Evolutionary conservation across 2,329 filamentous ascomycete species (phyloP).

Genomic region (Cadophora gregata): DNA sequence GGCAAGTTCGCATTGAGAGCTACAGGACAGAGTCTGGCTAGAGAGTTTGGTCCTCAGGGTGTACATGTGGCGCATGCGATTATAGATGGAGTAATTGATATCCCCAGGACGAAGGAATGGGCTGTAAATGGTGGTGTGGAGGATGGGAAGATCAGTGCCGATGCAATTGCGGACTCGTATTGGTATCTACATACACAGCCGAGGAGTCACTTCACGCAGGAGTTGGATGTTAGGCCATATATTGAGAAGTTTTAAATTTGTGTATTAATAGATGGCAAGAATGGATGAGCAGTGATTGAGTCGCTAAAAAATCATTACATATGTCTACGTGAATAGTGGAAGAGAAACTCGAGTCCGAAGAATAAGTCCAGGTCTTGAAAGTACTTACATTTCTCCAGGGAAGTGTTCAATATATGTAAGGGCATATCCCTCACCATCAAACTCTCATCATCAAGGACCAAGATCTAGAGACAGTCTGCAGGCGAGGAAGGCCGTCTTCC

Average conservation of each 20-base stretch:
- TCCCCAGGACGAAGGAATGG: slow-evolving; percentile 67
- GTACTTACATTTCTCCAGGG: not conserved
- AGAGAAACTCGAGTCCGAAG: not conserved
- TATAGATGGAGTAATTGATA: slow-evolving; percentile 86
- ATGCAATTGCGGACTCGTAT: slow-evolving; percentile 85
- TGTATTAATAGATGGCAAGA: not conserved
- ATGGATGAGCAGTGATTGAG: not conserved
- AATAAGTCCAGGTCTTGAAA: not conserved
- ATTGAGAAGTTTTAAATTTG: slow-evolving; percentile 70
- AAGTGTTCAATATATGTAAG: not conserved
- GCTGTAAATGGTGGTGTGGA: slow-evolving; percentile 52
- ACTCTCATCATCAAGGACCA: slow-evolving; percentile 71
- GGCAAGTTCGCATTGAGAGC: slow-evolving; percentile 83
- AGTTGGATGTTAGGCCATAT: slow-evolving; percentile 80
- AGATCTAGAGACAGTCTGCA: slow-evolving; percentile 79
- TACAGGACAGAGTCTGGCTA: slow-evolving; percentile 74
- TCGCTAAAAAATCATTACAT: not conserved
- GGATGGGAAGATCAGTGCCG: slow-evolving; percentile 72
- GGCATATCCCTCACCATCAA: slow-evolving; percentile 75
- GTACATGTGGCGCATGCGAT: slow-evolving; percentile 84
- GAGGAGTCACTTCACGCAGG: slow-evolving; percentile 78
- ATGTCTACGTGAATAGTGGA: not conserved
- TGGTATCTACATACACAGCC: slow-evolving; percentile 81
- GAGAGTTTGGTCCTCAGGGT: slow-evolving; percentile 84
- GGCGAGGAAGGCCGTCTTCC: slow-evolving; percentile 64